Base-by-base conservation (phyloP, 805 yeast species). In the Zygotorulaspora sp. region DNA sequence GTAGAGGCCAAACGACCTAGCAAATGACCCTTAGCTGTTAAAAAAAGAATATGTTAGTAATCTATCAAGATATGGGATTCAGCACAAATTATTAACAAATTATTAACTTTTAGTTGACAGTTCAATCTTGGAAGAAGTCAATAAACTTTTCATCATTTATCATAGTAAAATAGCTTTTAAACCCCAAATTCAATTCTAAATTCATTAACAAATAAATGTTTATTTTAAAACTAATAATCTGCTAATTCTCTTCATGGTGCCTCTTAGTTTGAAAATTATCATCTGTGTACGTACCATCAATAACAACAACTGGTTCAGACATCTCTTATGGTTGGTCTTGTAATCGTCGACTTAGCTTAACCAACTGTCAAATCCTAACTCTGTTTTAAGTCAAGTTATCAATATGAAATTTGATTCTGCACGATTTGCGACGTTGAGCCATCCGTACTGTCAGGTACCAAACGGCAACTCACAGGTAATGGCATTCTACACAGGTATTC, bases 1-100 rank as follows among this genome's bases (percentile, higher is more conserved):
- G 80, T 83, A 62, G 97, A 87, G 61, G 98, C 98, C 70, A 92
- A 85, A 80, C 99, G 96, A 75, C 99, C 99, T 71, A 92, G 82
- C 70, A 92, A 83, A 77, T 92, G 99, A 70, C 97, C 98, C 87
- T 92, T 89, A 80, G 80, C 83, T 74, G 53, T 58, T 41, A 36
- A 30, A 37, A 43, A 25, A 20, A 21, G 5, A 26, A 14, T 26
- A 26, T 27, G 45, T 45, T 48, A 46, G 52, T 42, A 38, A 39
- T 14, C 20, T n/a, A n/a, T n/a, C n/a, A n/a, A n/a, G n/a, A n/a
- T n/a, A n/a, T n/a, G n/a, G n/a, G n/a, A n/a, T n/a, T n/a, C n/a
- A n/a, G n/a, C n/a, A n/a, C n/a, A n/a, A n/a, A n/a, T n/a, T n/a
- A n/a, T n/a, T n/a, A n/a, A n/a, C n/a, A n/a, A n/a, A n/a, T n/a